Conservation (phyloP, 2,329 filamentous ascomycete species). For the Neoscytalidium dimidiatum region DNA sequence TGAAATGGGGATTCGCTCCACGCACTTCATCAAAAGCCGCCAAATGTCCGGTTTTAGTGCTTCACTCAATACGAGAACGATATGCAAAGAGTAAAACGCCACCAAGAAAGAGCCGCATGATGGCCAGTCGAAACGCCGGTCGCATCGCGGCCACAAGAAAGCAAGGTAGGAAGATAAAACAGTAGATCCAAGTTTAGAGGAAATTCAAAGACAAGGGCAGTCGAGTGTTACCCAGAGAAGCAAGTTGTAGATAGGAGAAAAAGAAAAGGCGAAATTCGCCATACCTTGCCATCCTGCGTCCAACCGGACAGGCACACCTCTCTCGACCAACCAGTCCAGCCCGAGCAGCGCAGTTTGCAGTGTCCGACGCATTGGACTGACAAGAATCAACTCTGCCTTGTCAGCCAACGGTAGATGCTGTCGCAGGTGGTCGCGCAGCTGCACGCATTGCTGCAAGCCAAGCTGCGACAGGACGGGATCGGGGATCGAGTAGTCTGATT, state of each 20-base stretch:
- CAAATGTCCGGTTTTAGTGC: not conserved
- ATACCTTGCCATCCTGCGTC: constrained; percentile 67
- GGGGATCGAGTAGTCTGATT: constrained; percentile 40
- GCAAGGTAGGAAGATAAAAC: not conserved
- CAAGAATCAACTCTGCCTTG: constrained; percentile 58
- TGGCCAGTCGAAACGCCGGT: not conserved
- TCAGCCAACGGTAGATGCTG: constrained; percentile 33
- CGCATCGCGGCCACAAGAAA: not conserved
- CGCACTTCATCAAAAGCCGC: not conserved
- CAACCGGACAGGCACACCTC: constrained; percentile 56
- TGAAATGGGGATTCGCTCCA: not conserved
- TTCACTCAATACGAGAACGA: not conserved
- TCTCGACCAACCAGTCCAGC: constrained; percentile 60
- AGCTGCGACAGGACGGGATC: constrained; percentile 46
- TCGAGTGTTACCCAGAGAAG: too few species aligned
- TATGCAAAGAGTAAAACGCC: not conserved
- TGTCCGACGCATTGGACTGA: constrained; percentile 66
- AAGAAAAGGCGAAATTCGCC: constrained; percentile 10
- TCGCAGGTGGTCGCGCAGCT: constrained; percentile 41
- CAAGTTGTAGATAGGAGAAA: not conserved
- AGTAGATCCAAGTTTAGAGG: too few species aligned
- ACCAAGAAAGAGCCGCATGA: not conserved
- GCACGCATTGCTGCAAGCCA: constrained; percentile 43
- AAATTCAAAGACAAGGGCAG: too few species aligned
- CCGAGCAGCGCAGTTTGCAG: constrained; percentile 63